Evolutionary conservation across 768 basidiomycete species (phyloP), one percentile per base, ranked within the genome.

Genomic region (Dioszegia crocea): DNA sequence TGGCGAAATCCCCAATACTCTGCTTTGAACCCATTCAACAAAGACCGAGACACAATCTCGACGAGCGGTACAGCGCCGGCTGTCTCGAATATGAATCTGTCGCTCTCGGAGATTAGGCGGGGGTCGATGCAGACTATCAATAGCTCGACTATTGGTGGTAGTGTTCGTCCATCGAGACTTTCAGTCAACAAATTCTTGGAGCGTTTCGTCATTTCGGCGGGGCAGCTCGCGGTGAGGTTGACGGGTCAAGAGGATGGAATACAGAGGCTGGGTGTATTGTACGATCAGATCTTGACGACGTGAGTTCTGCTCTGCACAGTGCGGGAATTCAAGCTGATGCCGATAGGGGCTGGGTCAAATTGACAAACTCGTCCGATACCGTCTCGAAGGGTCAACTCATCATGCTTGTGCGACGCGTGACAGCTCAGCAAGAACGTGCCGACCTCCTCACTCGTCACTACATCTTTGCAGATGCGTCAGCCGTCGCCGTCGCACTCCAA

Each of bases 201-300:
- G 30, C 50, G 66, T 21, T 78, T 78, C 46, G 64, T 65, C 1
- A 40, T 53, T 2, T 66, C 75, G 9, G 67, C 71, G 9, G 59
- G 49, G 12, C 58, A 68, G 17, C 51, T 78, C 26, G 72, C 77
- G 17, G 56, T 61, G 16, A 39, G 62, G 14, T 56, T 78, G 2
- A 71, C 67, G 12, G 77, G 77, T 11, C 60, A 64, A 17, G 49
- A 59, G 16, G 63, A 70, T 26, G 61, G 67, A 19, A 69, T 75
- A 9, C 52, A 64, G 6, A 47, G 71, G 14, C 39, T 78, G 11
- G 77, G 77, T 14, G 76, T 78, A 3, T 38, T 78, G 38, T 77
- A 76, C 60, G 77, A 78, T 57, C 73, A 75, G 40, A 75, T 78
- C 53, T 48, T 77, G 50, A 75, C 77, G 1, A 77, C 77, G 75